A percentile compares a stretch with the other conserved stretches of the same genome.
Conservation (phyloP, 163 green algal species). For the Picocystis sp. region DNA sequence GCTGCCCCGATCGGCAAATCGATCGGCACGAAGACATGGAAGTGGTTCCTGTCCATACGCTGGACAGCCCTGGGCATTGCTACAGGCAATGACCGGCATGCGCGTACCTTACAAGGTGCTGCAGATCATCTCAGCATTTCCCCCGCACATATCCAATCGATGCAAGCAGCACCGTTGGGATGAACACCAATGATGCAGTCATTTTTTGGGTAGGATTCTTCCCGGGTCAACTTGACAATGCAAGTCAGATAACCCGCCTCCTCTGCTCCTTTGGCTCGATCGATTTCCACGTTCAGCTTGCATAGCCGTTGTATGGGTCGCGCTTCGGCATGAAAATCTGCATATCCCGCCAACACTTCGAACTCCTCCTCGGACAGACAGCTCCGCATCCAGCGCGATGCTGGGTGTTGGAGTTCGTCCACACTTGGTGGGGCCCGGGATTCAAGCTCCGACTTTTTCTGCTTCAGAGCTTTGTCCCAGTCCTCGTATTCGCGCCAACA, state of each 20-base stretch:
- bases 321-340: slow-evolving; percentile 13
- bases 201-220: too few relatives aligned
- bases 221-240: too few relatives aligned
- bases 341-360: slow-evolving; percentile 1
- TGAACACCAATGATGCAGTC: too few relatives aligned
- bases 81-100: too few relatives aligned
- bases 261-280: slow-evolving; percentile 20
- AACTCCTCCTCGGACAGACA: slow-evolving; percentile 11
- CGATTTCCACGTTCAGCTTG: slow-evolving; percentile 37
- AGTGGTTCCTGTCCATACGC: too few relatives aligned
- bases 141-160: too few relatives aligned
- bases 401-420: slow-evolving; percentile 5
- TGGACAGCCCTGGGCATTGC: too few relatives aligned
- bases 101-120: too few relatives aligned
- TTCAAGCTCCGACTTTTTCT: not conserved
- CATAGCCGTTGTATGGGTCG: slow-evolving; percentile 2
- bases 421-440: not conserved
- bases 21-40: too few relatives aligned
- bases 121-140: too few relatives aligned
- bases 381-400: slow-evolving; percentile 8
- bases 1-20: too few relatives aligned
- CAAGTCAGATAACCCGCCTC: slow-evolving; percentile 13
- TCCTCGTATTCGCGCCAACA: not conserved
- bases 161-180: too few relatives aligned
- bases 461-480: not conserved